Percentiles rank a stretch among this genome's conserved stretches.
Evolutionary conservation across 1,139 yeast species (phyloP).

Genomic region (Starmera stellimalicola): DNA sequence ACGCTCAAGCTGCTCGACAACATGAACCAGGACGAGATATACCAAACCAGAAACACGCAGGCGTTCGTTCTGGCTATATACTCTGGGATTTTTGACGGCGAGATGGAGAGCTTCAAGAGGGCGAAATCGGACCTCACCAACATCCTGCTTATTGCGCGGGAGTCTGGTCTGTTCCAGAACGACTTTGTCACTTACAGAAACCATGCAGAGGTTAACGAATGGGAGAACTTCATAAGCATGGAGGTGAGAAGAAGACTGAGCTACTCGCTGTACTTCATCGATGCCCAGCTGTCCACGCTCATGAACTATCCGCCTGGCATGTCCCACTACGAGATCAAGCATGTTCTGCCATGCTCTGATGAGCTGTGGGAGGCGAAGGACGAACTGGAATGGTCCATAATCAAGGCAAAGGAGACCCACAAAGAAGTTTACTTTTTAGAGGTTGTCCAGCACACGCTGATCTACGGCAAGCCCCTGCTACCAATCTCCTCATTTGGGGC

Average conservation of each 20-base stretch:
- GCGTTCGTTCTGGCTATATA: background rate
- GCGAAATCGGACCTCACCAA: background rate
- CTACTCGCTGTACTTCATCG: constrained; percentile 1
- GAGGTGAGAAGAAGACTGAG: constrained; percentile 3
- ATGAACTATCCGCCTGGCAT: constrained; percentile 2
- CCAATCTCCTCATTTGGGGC: constrained; percentile 2
- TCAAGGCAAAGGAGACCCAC: background rate
- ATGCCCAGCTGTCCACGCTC: constrained; percentile 1
- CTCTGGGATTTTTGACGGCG: background rate
- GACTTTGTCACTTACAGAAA: background rate
- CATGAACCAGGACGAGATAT: background rate
- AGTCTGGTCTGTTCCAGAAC: constrained; percentile 1
- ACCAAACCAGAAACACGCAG: background rate
- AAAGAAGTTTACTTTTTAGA: constrained; percentile 1
- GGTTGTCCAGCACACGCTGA: constrained; percentile 1
- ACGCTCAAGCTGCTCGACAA: constrained; percentile 1
- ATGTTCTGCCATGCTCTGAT: constrained; percentile 2
- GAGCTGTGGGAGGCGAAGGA: constrained; percentile 1
- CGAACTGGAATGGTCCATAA: background rate
- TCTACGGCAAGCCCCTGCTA: constrained; percentile 1
- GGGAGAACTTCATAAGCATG: constrained; percentile 1
- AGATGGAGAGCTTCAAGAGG: background rate
- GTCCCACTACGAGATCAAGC: constrained; percentile 3
- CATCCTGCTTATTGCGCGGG: background rate
- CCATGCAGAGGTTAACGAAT: background rate